Evolutionary conservation across 2,329 filamentous ascomycete species (phyloP).

Genomic region (Cadophora malorum): DNA sequence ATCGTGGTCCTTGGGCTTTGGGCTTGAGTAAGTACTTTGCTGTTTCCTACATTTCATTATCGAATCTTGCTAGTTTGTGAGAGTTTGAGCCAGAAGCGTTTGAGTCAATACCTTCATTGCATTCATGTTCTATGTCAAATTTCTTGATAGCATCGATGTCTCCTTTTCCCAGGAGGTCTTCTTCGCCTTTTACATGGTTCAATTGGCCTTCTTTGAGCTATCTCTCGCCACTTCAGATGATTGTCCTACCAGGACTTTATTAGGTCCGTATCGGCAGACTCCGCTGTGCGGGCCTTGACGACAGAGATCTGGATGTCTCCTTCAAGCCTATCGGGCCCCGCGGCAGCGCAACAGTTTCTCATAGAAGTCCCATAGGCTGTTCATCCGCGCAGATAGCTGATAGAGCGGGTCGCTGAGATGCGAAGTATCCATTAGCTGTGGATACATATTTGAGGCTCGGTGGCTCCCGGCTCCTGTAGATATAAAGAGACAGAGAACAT

Average conservation of each 20-base stretch:
- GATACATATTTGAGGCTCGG: conserved; percentile 18
- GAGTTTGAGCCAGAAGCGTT: not conserved
- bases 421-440: conserved; percentile 19
- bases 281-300: conserved; percentile 2
- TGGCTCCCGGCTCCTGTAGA: not conserved
- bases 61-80: not conserved
- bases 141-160: not conserved
- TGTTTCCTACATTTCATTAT: not conserved
- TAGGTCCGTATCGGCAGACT: not conserved
- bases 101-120: not conserved
- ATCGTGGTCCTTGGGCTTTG: not conserved
- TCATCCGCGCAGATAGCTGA: conserved; percentile 11
- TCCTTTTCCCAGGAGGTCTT: not conserved
- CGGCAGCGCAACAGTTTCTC: not conserved
- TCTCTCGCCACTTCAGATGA: not conserved
- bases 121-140: not conserved
- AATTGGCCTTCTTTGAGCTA: not conserved
- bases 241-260: not conserved
- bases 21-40: not conserved
- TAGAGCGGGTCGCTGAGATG: conserved; percentile 24
- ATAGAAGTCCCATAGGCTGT: conserved; percentile 11
- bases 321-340: not conserved
- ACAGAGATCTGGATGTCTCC: not conserved
- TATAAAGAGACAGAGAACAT: conserved; percentile 17
- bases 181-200: not conserved